Evolutionary conservation across 306 rosid genomes (phyloP), one percentile per base, ranked within the genome.

Genomic region (Malus asiatica): DNA sequence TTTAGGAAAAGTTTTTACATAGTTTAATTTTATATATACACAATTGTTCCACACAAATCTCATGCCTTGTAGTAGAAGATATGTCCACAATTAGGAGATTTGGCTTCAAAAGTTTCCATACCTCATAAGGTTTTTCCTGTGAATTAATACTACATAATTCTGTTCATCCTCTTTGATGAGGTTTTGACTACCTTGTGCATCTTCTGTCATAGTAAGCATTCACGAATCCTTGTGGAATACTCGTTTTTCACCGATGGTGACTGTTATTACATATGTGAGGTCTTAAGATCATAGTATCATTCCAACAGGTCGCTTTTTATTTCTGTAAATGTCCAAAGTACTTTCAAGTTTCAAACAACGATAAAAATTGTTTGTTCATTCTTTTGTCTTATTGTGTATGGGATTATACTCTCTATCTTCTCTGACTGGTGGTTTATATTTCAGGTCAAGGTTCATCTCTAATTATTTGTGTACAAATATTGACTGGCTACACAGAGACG

Each of bases 401-500:
- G n/a, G 71, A 66, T 30, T 72, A 25, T 83, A 71, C 18, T 74
- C 58, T 78, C 62, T 82, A 80, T 73, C 65, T 75, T 40, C 66
- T 78, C 71, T 77, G 79, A 86, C 76, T 64, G 53, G 52, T 69
- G 68, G 19, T 82, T 63, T 78, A 38, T 80, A 78, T 83, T 86
- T 66, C 97, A 95, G 99, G 99, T 81, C 99, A 95, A 81, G 99
- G 99, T 73, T 92, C 99, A 25, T 90, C 96, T 77, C 86, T 92
- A 68, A 90, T 95, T 77, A 88, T 95, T 73, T 95, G 99, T 33
- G 97, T 95, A 53, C 97, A 95, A 81, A 95, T 95, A 84, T 83
- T 95, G 88, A 89, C 92, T 44, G 97, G 99, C 76, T 95, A 95
- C 82, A 90, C 91, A 73, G 99, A 92, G 83, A 95, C 96, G 16